These are phyloP conservation scores for Boletus insuetus DNA, from an alignment of 768 basidiomycete genomes.

Conservation along the genomic window DNA sequence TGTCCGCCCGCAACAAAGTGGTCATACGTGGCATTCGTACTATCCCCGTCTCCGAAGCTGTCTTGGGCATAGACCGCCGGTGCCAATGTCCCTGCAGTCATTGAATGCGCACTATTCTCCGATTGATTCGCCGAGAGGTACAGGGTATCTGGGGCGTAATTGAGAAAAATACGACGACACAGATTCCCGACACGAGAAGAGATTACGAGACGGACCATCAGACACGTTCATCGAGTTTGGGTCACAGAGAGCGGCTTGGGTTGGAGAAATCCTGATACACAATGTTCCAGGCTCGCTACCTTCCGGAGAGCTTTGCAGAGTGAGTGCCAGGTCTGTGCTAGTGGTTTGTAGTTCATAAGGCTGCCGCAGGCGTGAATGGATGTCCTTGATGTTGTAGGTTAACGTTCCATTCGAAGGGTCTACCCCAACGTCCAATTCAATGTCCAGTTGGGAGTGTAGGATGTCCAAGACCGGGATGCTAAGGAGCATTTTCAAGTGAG, in stretches of 20 bases:
- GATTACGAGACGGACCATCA: neutral
- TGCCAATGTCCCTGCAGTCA: neutral
- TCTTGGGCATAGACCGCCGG: neutral
- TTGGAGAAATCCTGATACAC: neutral
- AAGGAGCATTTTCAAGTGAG: neutral
- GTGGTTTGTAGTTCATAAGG: neutral
- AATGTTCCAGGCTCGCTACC: neutral
- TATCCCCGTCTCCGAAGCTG: neutral
- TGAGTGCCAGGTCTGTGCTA: neutral
- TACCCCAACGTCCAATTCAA: neutral
- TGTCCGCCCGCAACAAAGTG: neutral
- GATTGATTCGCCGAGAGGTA: neutral
- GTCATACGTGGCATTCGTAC: neutral
- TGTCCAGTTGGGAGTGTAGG: neutral
- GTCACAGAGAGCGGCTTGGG: neutral
- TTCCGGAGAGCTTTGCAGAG: neutral
- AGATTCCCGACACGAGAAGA: neutral
- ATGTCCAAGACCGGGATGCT: neutral
- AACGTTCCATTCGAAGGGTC: neutral
- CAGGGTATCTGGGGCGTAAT: neutral
- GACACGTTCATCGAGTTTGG: neutral
- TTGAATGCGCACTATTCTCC: neutral
- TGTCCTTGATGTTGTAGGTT: neutral
- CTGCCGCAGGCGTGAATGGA: neutral
- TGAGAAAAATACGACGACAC: neutral